A percentile compares a stretch with the other conserved stretches of the same genome.
phyloP scores from a whole-genome alignment of 805 yeast genomes.

The Schizosaccharomyces japonicus region DNA sequence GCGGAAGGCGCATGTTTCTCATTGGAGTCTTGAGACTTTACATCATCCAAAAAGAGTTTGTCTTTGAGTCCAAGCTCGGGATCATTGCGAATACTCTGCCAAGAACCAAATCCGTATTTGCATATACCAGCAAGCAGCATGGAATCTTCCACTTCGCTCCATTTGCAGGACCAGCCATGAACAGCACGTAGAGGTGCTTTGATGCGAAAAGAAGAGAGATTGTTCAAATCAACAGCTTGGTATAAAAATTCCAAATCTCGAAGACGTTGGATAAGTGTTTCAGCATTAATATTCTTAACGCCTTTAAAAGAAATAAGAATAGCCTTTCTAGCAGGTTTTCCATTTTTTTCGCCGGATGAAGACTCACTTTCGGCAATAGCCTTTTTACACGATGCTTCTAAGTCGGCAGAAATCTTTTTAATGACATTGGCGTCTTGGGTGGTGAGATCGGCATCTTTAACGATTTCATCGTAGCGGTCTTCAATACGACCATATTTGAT shows the following conservation, averaged over 20 bases:
- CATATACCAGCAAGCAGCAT: conserved; percentile 66
- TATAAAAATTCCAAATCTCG: conserved; percentile 49
- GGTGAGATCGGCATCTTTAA: conserved; percentile 72
- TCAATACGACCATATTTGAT: conserved; percentile 57
- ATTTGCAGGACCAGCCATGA: conserved; percentile 71
- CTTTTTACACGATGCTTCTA: conserved; percentile 45
- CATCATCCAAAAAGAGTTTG: conserved; percentile 47
- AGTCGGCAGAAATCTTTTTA: conserved; percentile 51
- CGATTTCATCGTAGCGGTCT: conserved; percentile 55
- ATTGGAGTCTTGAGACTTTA: background rate
- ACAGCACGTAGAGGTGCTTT: conserved; percentile 51
- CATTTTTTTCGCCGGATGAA: too few species aligned
- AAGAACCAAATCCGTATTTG: conserved; percentile 87
- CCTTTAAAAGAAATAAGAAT: conserved; percentile 70
- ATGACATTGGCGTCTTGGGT: conserved; percentile 61
- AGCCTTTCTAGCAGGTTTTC: conserved; percentile 68
- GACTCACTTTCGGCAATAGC: conserved; percentile 21
- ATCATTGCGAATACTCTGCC: conserved; percentile 86
- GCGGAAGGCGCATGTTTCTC: conserved; percentile 41
- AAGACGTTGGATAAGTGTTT: conserved; percentile 58
- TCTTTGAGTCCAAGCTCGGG: conserved; percentile 70
- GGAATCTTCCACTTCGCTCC: conserved; percentile 68
- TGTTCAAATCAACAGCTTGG: conserved; percentile 11
- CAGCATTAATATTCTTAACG: conserved; percentile 78
- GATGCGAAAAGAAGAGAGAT: conserved; percentile 26